A percentile compares a stretch with the other conserved stretches of the same genome.
Conservation (phyloP, 805 yeast species). For the Pichia thaimueangensis region DNA sequence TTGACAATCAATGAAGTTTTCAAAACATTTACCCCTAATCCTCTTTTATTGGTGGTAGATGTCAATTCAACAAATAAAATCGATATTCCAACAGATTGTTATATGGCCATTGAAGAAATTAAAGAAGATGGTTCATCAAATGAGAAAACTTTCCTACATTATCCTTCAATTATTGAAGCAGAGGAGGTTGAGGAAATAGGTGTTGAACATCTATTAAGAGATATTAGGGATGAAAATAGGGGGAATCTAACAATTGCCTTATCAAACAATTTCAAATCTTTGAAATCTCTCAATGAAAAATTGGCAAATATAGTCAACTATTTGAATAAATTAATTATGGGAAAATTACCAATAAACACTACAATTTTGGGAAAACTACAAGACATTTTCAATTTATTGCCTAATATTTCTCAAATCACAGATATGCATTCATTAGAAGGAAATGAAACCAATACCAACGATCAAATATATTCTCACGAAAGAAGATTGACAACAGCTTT, state of each 20-base stretch:
- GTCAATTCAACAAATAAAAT: constrained; percentile 72
- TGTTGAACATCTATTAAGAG: constrained; percentile 91
- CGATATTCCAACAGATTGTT: constrained; percentile 95
- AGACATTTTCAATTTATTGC: constrained; percentile 88
- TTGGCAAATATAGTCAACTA: constrained; percentile 72
- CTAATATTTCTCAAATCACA: constrained; percentile 50
- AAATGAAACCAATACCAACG: constrained; percentile 10
- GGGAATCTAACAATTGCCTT: constrained; percentile 83
- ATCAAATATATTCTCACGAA: constrained; percentile 15
- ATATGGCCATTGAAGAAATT: constrained; percentile 88
- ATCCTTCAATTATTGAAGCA: constrained; percentile 89
- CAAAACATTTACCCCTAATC: constrained; percentile 74
- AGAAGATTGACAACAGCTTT: constrained; percentile 60
- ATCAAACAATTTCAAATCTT: constrained; percentile 82
- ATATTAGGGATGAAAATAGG: constrained; percentile 93
- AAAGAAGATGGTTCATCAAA: constrained; percentile 93
- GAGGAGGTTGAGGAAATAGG: constrained; percentile 99
- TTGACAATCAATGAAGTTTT: constrained; percentile 86
- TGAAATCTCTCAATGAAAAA: constrained; percentile 78
- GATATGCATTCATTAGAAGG: constrained; percentile 9
- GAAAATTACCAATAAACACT: constrained; percentile 81
- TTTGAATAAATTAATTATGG: constrained; percentile 63
- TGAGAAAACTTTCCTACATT: constrained; percentile 86
- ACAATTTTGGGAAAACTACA: constrained; percentile 87
- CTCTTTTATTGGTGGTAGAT: constrained; percentile 84